Conservation (phyloP, 2,329 filamentous ascomycete genomes). For the Apiospora hydei region DNA sequence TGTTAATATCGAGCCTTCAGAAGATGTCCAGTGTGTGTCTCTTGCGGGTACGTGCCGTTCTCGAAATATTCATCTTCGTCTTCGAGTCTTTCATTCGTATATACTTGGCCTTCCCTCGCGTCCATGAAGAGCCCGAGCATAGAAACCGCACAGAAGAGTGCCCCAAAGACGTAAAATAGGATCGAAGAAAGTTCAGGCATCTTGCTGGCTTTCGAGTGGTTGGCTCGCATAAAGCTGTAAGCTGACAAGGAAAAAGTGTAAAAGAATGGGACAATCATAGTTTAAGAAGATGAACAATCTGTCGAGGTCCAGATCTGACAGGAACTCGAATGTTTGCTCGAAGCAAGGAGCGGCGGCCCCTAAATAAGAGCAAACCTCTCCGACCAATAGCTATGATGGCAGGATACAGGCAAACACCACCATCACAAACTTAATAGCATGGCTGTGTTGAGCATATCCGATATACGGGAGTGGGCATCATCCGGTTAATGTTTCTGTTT, state of each 20-base stretch:
- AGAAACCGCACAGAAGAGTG: not conserved
- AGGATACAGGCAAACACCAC: not conserved
- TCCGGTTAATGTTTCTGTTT: too few relatives aligned
- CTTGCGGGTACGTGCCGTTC: not conserved
- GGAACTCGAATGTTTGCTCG: not conserved
- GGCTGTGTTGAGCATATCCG: too few relatives aligned
- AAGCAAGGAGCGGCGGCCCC: not conserved
- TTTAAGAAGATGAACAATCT: not conserved
- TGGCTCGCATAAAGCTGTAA: too few relatives aligned
- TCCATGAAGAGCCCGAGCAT: not conserved
- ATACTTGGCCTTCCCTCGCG: not conserved
- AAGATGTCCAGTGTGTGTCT: not conserved
- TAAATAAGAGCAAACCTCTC: not conserved
- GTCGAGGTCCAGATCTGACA: not conserved
- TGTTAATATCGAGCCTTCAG: not conserved
- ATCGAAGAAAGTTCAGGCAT: not conserved
- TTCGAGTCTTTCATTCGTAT: not conserved
- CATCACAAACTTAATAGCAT: too few relatives aligned
- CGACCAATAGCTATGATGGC: too few relatives aligned
- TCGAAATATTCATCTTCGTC: not conserved
- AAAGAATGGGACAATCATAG: too few relatives aligned
- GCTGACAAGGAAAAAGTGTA: too few relatives aligned
- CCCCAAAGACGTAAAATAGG: not conserved
- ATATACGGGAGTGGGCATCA: too few relatives aligned
- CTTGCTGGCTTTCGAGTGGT: too few relatives aligned